A percentile compares a stretch with the other conserved stretches of the same genome.
phyloP scores from a whole-genome alignment of 73 alveolate genomes.

The Tetrahymena borealis region DNA sequence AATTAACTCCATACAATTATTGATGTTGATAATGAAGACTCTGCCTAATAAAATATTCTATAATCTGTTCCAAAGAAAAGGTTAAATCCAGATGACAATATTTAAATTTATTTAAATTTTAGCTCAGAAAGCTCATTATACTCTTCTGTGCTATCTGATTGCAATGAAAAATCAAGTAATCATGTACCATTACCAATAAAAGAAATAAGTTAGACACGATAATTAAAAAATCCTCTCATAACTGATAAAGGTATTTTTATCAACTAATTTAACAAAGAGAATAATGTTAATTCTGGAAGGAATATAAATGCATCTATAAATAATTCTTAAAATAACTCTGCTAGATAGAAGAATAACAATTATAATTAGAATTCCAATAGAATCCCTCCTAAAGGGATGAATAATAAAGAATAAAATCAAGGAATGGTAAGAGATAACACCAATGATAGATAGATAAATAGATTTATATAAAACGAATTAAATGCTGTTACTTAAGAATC shows the following conservation, averaged over 20 bases:
- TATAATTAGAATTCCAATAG: no score
- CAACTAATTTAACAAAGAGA: neutral
- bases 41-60: neutral
- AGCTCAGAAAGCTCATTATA: neutral
- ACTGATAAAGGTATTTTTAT: neutral
- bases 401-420: no score
- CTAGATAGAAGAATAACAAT: neutral
- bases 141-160: neutral
- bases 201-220: neutral
- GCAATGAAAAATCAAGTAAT: neutral
- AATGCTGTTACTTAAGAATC: neutral
- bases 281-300: neutral
- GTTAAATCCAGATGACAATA: neutral
- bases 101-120: neutral
- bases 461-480: neutral
- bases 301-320: neutral
- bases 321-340: neutral
- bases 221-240: neutral
- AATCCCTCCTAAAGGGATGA: no score
- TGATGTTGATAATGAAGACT: neutral
- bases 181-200: neutral
- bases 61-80: neutral
- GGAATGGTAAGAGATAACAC: no score
- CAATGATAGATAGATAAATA: neutral
- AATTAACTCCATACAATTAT: neutral